Conservation (phyloP, 2,329 filamentous ascomycete species). For the Tothia fuscella region DNA sequence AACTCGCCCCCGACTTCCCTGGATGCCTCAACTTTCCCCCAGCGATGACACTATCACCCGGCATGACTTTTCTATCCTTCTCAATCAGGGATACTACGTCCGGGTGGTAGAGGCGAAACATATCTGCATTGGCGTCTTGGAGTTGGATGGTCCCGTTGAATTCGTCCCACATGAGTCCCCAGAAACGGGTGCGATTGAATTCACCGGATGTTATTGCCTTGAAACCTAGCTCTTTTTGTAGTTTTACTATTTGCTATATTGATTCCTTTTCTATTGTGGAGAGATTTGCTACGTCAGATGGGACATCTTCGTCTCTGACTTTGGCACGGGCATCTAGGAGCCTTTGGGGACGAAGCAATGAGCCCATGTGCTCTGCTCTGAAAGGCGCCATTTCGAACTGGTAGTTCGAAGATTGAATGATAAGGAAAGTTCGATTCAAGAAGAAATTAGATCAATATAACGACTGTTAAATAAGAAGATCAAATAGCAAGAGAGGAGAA, state of each 20-base stretch:
- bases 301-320: conserved; percentile 35
- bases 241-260: conserved; percentile 51
- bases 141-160: neutral
- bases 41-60: conserved; percentile 45
- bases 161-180: conserved; percentile 7
- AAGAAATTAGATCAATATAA: too few relatives aligned
- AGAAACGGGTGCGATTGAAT: conserved; percentile 30
- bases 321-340: conserved; percentile 48
- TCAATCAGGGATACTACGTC: conserved; percentile 52
- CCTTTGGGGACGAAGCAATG: conserved; percentile 52
- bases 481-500: too few relatives aligned
- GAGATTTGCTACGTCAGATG: conserved; percentile 24
- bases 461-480: too few relatives aligned
- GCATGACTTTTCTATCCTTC: conserved; percentile 36
- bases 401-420: too few relatives aligned
- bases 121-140: conserved; percentile 36
- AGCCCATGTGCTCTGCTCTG: conserved; percentile 62
- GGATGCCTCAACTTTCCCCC: conserved; percentile 46
- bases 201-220: conserved; percentile 57
- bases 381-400: too few relatives aligned
- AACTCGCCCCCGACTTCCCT: conserved; percentile 41
- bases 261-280: conserved; percentile 51
- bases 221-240: conserved; percentile 52
- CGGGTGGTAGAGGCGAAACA: conserved; percentile 47
- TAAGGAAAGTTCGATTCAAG: too few relatives aligned